Evolutionary conservation across 2,329 filamentous ascomycete species (phyloP), one percentile per base, ranked within the genome.

Genomic region (Amylocarpus encephaloides): DNA sequence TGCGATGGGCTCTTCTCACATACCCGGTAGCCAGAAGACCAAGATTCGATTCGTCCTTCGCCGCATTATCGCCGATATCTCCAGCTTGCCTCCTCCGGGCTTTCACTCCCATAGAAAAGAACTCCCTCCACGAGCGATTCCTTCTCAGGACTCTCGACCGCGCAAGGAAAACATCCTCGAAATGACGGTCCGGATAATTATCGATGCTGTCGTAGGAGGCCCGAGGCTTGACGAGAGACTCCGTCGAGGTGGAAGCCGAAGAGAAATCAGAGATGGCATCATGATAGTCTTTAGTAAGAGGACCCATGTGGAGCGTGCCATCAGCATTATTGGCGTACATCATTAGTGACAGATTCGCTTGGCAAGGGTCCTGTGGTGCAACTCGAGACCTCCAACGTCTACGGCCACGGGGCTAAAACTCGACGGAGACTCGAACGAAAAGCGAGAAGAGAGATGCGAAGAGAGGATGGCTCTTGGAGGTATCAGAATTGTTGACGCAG

Each of bases 121-220:
- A 13, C 41, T 26, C 18, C 42, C 42, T 46, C 42, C 42, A 45
- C 3, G 34, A 16, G 26, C 13, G 15, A 10, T 43, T 46, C 38
- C 48, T 34, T 9, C 38, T 16, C 9, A 6, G 5, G 18, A 9
- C 15, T 12, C 16, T 18, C n/a, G 29, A 36, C 34, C 22, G 46
- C 42, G 22, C 26, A 22, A 36, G 41, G 35, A 58, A 52, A 11
- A 30, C 54, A 57, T 55, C 50, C 36, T 50, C 52, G 3, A 55
- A 15, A 11, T 44, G 44, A 11, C 42, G 38, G 15, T 58, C 45
- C n/a, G 19, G 46, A 38, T 51, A 53, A 35, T 59, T 49, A 6
- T 52, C 46, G 29, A 40, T 46, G 19, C 16, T 43, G 13, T 51
- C 44, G 34, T 52, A 53, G 16, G 39, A 38, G 15, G 38, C 18